Conservation (phyloP, 768 basidiomycete species). For the Trametes coccinea region DNA sequence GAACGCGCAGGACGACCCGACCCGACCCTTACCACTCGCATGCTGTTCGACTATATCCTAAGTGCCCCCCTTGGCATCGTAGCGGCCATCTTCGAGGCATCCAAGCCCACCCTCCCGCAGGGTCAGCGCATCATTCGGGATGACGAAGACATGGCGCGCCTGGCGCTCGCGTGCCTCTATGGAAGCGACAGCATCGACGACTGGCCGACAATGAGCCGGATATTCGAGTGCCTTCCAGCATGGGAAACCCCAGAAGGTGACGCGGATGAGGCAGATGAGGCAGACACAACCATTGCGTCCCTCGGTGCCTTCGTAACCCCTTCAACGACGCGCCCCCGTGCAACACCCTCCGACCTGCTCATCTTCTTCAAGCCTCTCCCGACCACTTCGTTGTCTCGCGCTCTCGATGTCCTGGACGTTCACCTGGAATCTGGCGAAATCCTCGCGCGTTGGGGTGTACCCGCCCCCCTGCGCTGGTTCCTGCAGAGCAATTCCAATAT, state of each 20-base stretch:
- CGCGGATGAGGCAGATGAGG: constrained; percentile 68
- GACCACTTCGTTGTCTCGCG: constrained; percentile 69
- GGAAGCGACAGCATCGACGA: constrained; percentile 69
- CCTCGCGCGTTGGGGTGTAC: constrained; percentile 82
- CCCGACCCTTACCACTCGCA: constrained; percentile 57
- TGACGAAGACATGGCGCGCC: constrained; percentile 80
- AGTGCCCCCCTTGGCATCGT: constrained; percentile 64
- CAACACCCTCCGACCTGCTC: constrained; percentile 69
- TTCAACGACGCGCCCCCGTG: constrained; percentile 56
- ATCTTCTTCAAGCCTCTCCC: constrained; percentile 83
- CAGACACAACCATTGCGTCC: constrained; percentile 79
- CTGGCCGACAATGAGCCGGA: constrained; percentile 84
- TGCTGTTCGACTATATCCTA: constrained; percentile 74
- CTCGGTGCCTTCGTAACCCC: constrained; percentile 80
- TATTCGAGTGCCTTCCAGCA: constrained; percentile 96
- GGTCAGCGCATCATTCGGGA: constrained; percentile 73
- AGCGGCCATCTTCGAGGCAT: constrained; percentile 82
- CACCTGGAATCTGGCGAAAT: constrained; percentile 95
- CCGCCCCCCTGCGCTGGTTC: constrained; percentile 88
- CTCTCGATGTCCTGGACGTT: constrained; percentile 89
- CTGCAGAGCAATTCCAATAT: constrained; percentile 69
- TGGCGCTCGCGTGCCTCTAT: constrained; percentile 89
- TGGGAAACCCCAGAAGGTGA: constrained; percentile 68
- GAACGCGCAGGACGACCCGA: constrained; percentile 80
- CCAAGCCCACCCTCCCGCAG: constrained; percentile 81